phyloP scores from a whole-genome alignment of 2,329 filamentous ascomycete genomes.

The Mycosphaerella arachidis region DNA sequence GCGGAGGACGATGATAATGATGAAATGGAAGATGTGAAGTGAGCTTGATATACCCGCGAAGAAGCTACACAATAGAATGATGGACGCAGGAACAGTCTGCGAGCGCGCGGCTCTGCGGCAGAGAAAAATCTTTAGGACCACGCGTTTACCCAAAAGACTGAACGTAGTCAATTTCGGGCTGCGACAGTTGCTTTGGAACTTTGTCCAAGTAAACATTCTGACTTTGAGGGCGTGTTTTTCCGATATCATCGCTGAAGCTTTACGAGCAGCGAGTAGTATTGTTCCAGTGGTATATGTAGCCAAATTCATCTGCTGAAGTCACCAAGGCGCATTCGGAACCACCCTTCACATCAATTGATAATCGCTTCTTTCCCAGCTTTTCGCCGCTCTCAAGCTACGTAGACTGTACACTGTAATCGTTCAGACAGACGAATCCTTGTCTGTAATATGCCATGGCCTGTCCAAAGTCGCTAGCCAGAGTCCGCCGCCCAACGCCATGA shows the following conservation, averaged over 20 bases:
- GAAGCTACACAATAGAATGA: neutral
- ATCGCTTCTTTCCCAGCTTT: neutral
- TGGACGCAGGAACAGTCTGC: neutral
- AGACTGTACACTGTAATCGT: constrained; percentile 9
- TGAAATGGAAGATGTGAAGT: constrained; percentile 47
- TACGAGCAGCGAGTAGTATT: too few species aligned
- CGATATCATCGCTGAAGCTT: too few species aligned
- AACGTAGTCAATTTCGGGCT: neutral
- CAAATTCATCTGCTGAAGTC: neutral
- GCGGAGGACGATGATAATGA: constrained; percentile 48
- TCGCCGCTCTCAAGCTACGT: neutral
- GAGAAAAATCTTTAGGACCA: neutral
- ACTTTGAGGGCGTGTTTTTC: too few species aligned
- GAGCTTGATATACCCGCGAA: constrained; percentile 30
- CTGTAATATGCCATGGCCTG: neutral
- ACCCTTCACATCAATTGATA: neutral
- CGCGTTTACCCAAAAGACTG: neutral
- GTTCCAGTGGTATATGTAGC: too few species aligned
- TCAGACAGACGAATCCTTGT: neutral
- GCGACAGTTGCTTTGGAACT: neutral
- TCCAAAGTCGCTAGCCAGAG: neutral
- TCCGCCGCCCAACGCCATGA: neutral
- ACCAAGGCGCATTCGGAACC: neutral
- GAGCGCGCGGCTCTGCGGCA: neutral
- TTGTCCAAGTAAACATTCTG: too few species aligned